Base-by-base conservation (phyloP, 352 stramenopile genomes). In the Pythium brassicae region DNA sequence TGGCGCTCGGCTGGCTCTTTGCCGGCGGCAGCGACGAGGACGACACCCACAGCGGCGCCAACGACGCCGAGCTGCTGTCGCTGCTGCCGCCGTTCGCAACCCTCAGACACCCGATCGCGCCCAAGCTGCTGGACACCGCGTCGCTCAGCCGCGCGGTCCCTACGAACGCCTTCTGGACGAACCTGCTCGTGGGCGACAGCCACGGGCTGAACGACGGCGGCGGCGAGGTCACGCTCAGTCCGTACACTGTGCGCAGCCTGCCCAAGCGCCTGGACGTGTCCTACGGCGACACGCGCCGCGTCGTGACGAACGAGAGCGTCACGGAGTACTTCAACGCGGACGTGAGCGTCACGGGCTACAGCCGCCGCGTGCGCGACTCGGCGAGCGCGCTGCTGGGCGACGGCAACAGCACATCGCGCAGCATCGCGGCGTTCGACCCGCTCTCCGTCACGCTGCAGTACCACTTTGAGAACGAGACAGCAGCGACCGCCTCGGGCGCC, bases 111-210 rank as follows among this genome's bases (percentile, higher is more conserved):
- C 68, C 76, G 19, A 63, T 89, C n/a, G 63, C 77, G 12, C 82
- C 82, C 29, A 82, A 85, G 45, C 62, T 86, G 44, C 68, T 87
- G 39, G 70, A 77, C 25, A 62, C 67, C 42, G 68, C 65, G 23
- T 59, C 49, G 37, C 86, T 88, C 46, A 50, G 59, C 12, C 57
- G 63, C 22, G 71, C 83, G 40, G 70, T 92, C 46, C 90, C 90
- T 14, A 97, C 90, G 22, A 95, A 95, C 49, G 80, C 81, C 29
- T 97, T 92, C 71, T 97, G 88, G 86, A 90, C 86, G 1, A 96
- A 96, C 48, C 54, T 96, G 39, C 73, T 95, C 22, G 74, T 96
- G 29, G 79, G 65, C 35, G 83, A 94, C 52, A 62, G 72, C 39
- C 83, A 94, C 60, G 83, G 79, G 0, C 63, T 88, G 19, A 90